These are phyloP conservation scores for Xylaria curta DNA, from an alignment of 495 filamentous ascomycete genomes.

Conservation along the genomic window DNA sequence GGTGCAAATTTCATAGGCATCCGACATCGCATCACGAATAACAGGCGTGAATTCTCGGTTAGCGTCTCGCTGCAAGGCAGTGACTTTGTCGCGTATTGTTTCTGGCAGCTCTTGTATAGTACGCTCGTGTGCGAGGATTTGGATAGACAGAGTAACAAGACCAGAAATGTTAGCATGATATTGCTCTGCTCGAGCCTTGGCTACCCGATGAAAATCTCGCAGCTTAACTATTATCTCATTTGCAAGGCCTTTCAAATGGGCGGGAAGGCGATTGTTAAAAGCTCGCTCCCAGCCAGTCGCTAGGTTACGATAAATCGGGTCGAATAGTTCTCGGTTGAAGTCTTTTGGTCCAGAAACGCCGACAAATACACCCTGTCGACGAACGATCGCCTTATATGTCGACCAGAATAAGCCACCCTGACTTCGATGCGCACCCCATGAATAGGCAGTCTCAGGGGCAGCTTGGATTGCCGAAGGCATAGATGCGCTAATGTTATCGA, in stretches of 20 bases:
- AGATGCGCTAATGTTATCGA: constrained; percentile 47
- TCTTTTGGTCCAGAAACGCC: constrained; percentile 49
- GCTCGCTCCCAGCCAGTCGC: constrained; percentile 62
- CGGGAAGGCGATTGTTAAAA: constrained; percentile 50
- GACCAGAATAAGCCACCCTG: constrained; percentile 59
- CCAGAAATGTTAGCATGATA: constrained; percentile 32
- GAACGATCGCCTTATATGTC: constrained; percentile 69
- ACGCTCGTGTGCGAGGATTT: constrained; percentile 52
- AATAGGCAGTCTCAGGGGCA: constrained; percentile 47
- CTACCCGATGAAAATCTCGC: constrained; percentile 49
- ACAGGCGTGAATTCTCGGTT: constrained; percentile 63
- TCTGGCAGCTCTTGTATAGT: constrained; percentile 44
- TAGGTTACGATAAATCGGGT: constrained; percentile 61
- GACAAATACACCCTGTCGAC: constrained; percentile 48
- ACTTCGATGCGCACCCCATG: constrained; percentile 57
- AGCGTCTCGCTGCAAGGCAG: constrained; percentile 57
- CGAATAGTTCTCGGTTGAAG: constrained; percentile 57
- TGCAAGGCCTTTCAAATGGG: constrained; percentile 31
- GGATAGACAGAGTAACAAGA: constrained; percentile 41
- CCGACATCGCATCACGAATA: constrained; percentile 53
- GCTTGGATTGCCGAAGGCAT: constrained; percentile 46
- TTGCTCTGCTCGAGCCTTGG: constrained; percentile 32
- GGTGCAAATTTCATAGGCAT: constrained; percentile 56
- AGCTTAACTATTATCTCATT: constrained; percentile 17
- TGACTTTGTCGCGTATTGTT: constrained; percentile 44